Evolutionary conservation across 441 rosid genomes (phyloP).

Genomic region (Gossypium laxum): DNA sequence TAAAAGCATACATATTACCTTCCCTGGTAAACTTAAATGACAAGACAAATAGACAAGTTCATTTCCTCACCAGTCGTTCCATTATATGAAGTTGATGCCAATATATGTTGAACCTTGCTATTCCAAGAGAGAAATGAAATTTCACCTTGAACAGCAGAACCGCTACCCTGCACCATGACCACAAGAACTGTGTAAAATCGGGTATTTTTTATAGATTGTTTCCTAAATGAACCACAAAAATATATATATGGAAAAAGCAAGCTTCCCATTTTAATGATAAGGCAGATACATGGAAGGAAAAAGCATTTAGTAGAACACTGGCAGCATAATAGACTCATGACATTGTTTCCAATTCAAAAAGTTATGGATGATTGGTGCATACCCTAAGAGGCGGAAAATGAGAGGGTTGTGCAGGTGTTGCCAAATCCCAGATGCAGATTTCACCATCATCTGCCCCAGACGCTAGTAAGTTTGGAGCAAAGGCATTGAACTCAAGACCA

Average conservation of each 20-base stretch:
- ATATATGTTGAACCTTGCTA: conserved; percentile 77
- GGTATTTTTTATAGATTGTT: background rate
- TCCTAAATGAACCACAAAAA: background rate
- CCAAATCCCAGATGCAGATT: conserved; percentile 89
- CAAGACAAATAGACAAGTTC: background rate
- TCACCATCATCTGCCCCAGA: conserved; percentile 98
- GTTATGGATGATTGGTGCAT: conserved; percentile 8
- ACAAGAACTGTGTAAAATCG: conserved; percentile 7
- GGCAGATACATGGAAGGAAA: background rate
- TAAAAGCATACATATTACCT: conserved; percentile 2
- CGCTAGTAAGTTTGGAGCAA: conserved; percentile 74
- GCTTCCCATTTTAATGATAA: background rate
- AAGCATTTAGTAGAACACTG: background rate
- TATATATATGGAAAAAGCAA: background rate
- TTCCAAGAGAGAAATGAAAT: conserved; percentile 94
- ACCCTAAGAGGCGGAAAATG: conserved; percentile 86
- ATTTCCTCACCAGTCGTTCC: conserved; percentile 83
- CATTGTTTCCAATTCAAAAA: conserved; percentile 5
- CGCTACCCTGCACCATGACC: conserved; percentile 60
- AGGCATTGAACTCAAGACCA: conserved; percentile 80
- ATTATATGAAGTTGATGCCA: conserved; percentile 84
- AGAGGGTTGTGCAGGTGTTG: conserved; percentile 65
- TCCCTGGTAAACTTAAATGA: background rate
- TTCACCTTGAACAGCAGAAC: conserved; percentile 94
- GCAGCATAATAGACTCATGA: background rate